phyloP scores from a whole-genome alignment of 352 stramenopile species.

The Phytophthora capsici region DNA sequence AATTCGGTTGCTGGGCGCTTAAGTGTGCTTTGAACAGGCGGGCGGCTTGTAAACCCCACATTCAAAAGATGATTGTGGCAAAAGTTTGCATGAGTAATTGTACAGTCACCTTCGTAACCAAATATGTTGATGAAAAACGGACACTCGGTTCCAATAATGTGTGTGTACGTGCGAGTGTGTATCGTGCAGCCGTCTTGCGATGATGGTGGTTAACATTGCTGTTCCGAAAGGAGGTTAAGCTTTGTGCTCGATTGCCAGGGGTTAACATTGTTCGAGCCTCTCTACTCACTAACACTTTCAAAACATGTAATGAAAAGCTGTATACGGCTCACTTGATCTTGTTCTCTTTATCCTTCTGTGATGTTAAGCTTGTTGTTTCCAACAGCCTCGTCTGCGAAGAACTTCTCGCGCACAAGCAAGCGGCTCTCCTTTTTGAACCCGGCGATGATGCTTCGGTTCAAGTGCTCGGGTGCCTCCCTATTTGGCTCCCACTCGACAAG shows the following conservation, averaged over 20 bases:
- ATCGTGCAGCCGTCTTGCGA: too few species aligned
- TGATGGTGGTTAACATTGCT: slow-evolving; percentile 30
- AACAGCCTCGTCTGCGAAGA: slow-evolving; percentile 28
- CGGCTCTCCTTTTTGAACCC: slow-evolving; percentile 22
- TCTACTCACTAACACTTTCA: not conserved
- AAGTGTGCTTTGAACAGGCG: too few species aligned
- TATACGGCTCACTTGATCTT: not conserved
- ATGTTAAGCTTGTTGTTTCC: slow-evolving; percentile 26
- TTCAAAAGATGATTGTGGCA: too few species aligned
- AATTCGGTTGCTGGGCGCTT: too few species aligned
- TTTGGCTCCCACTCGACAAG: slow-evolving; percentile 30
- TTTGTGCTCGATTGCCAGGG: slow-evolving; percentile 18
- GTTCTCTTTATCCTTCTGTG: slow-evolving; percentile 11
- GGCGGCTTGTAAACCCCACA: too few species aligned
- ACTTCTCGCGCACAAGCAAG: slow-evolving; percentile 32
- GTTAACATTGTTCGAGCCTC: slow-evolving; percentile 21
- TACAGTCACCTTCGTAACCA: too few species aligned
- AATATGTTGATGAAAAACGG: too few species aligned
- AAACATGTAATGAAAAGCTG: slow-evolving; percentile 13
- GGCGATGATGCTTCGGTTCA: slow-evolving; percentile 17
- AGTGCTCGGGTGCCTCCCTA: slow-evolving; percentile 8
- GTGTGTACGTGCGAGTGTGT: too few species aligned
- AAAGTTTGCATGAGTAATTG: too few species aligned
- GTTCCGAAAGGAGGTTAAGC: slow-evolving; percentile 35
- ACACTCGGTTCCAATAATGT: too few species aligned